Percentiles rank a stretch among this genome's conserved stretches.
phyloP scores from a whole-genome alignment of 2,329 filamentous ascomycete species.

The Coniochaeta sp. region DNA sequence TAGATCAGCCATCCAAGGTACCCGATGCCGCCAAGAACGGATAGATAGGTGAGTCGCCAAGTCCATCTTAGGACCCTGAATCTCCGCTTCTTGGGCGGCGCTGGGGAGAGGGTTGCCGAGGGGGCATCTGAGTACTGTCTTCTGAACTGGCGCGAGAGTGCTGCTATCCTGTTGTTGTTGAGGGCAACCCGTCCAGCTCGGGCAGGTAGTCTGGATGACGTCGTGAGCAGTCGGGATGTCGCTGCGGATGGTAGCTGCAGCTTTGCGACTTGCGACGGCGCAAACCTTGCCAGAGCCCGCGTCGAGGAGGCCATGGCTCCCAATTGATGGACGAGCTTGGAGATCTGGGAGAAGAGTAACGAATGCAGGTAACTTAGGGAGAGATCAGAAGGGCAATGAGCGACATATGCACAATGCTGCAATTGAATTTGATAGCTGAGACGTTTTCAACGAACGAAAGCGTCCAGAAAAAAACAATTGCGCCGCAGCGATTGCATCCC shows the following conservation, averaged over 20 bases:
- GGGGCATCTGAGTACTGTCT: slow-evolving; percentile 18
- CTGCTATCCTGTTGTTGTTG: slow-evolving; percentile 14
- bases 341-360: background rate
- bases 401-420: background rate
- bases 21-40: slow-evolving; percentile 58
- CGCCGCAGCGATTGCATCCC: background rate
- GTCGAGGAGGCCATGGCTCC: slow-evolving; percentile 24
- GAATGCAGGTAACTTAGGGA: background rate
- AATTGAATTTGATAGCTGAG: background rate
- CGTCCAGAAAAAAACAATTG: background rate
- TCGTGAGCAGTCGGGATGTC: slow-evolving; percentile 18
- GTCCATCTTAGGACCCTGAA: slow-evolving; percentile 70
- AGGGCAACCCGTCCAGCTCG: slow-evolving; percentile 8
- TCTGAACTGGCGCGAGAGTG: slow-evolving; percentile 16
- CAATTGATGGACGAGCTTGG: slow-evolving; percentile 11
- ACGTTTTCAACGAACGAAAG: background rate
- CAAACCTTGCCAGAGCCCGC: slow-evolving; percentile 23
- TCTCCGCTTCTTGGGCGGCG: slow-evolving; percentile 45
- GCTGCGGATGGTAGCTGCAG: slow-evolving; percentile 10
- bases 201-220: slow-evolving; percentile 13
- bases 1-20: slow-evolving; percentile 79
- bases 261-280: slow-evolving; percentile 17
- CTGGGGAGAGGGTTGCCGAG: slow-evolving; percentile 22
- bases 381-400: background rate
- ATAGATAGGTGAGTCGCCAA: slow-evolving; percentile 78